Evolutionary conservation across 768 basidiomycete species (phyloP), one percentile per base, ranked within the genome.

Genomic region (Tricholoma terreum): DNA sequence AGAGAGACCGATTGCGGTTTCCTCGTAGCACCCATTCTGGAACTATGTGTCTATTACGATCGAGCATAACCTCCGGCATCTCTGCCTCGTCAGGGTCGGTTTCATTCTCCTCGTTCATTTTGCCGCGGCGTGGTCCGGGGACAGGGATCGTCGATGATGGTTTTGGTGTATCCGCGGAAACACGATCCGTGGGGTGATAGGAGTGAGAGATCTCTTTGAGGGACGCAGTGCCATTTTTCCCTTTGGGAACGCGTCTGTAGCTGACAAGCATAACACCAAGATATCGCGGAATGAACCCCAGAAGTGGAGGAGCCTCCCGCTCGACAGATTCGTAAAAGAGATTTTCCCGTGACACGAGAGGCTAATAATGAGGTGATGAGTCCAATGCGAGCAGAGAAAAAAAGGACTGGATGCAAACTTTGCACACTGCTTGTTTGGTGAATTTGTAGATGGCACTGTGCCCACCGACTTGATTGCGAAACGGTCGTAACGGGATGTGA

Each of bases 241-340:
- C 65, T 65, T 80, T 85, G 12, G 81, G 74, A 38, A 93, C 90
- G 12, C 89, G 84, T 22, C 97, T 86, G 68, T 98, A 98, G 52
- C 89, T 96, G 65, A 99, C 96, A 40, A 98, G 82, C 94, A 99
- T 97, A 54, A 99, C 97, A 21, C 97, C 97, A 14, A 99, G 80
- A 72, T 99, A 99, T 43, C 95, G 88, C n/a, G 97, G 97, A 58
- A 98, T 97, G 67, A 93, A 99, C 12, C 84, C 89, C 4, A 98
- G 80, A 8, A 99, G 80, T 4, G 92, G 94, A 0, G 97, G 96
- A 0, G 92, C 92, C 65, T 94, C 92, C 24, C 87, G 83, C 70
- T 99, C 97, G 31, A 98, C 94, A 1, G 94, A 85, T 70, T 99
- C 97, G 69, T 99, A 99, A 68, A 99, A 98, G 48, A 97, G 78